Conservation (phyloP, 768 basidiomycete genomes). For the Rhodocollybia butyracea region DNA sequence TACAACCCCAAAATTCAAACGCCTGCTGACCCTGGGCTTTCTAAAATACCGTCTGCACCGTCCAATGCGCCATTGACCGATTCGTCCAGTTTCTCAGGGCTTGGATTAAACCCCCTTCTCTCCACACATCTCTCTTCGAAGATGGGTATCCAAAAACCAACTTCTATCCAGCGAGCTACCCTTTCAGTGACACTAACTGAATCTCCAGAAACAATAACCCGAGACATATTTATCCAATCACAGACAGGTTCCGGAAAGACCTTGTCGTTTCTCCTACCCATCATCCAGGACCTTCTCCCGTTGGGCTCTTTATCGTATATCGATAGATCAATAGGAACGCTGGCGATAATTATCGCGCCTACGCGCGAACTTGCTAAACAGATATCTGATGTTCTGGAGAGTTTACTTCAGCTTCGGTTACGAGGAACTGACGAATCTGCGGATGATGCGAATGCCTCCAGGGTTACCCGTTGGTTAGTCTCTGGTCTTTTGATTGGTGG, state of each 20-base stretch:
- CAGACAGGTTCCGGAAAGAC: constrained; percentile 99
- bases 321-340: constrained; percentile 90
- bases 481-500: constrained; percentile 93
- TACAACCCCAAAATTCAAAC: constrained; percentile 71
- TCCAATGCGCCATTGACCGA: constrained; percentile 82
- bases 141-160: constrained; percentile 82
- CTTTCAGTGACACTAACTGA: constrained; percentile 48
- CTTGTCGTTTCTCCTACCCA: constrained; percentile 87
- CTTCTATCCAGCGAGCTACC: constrained; percentile 84
- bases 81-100: constrained; percentile 73
- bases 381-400: constrained; percentile 92
- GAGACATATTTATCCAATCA: constrained; percentile 91
- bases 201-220: constrained; percentile 31
- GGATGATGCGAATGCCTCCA: constrained; percentile 38
- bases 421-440: constrained; percentile 53
- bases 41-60: constrained; percentile 39
- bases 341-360: constrained; percentile 92
- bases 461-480: constrained; percentile 87
- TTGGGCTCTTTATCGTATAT: constrained; percentile 89
- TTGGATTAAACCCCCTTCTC: constrained; percentile 82
- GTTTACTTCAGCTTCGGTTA: constrained; percentile 72
- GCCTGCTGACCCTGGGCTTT: constrained; percentile 24
- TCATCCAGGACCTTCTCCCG: constrained; percentile 91
- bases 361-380: constrained; percentile 96
- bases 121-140: constrained; percentile 74